Evolutionary conservation across 2,329 filamentous ascomycete species (phyloP).

Genomic region (Colletotrichum brevisporum): DNA sequence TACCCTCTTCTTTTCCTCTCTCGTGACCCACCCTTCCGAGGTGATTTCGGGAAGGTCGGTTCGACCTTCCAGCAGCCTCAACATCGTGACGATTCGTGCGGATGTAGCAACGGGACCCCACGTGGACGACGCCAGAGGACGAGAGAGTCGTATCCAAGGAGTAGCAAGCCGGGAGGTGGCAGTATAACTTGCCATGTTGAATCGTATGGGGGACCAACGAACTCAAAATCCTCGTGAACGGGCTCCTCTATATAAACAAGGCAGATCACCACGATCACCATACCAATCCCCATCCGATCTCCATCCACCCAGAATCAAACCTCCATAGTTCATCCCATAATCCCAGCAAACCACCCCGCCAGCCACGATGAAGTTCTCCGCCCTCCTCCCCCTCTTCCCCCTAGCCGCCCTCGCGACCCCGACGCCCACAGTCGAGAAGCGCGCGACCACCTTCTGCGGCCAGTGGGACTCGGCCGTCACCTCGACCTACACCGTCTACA

Average conservation of each 20-base stretch:
- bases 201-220: not conserved
- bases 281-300: not conserved
- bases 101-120: not conserved
- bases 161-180: not conserved
- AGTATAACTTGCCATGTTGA: no score
- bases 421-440: slow-evolving; percentile 39
- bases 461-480: slow-evolving; percentile 44
- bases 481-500: slow-evolving; percentile 51
- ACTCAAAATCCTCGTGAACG: not conserved
- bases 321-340: not conserved
- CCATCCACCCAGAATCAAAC: no score
- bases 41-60: slow-evolving; percentile 1
- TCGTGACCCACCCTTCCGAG: slow-evolving; percentile 23
- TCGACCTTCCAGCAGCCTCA: not conserved
- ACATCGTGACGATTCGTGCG: slow-evolving; percentile 17
- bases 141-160: not conserved
- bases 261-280: not conserved
- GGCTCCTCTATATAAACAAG: not conserved
- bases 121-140: not conserved
- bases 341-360: not conserved
- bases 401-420: slow-evolving; percentile 37
- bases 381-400: slow-evolving; percentile 37
- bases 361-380: slow-evolving; percentile 41
- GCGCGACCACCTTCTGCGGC: slow-evolving; percentile 43
- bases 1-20: not conserved